Percentiles rank a stretch among this genome's conserved stretches.
phyloP scores from a whole-genome alignment of 805 yeast species.

The Candida anglica region DNA sequence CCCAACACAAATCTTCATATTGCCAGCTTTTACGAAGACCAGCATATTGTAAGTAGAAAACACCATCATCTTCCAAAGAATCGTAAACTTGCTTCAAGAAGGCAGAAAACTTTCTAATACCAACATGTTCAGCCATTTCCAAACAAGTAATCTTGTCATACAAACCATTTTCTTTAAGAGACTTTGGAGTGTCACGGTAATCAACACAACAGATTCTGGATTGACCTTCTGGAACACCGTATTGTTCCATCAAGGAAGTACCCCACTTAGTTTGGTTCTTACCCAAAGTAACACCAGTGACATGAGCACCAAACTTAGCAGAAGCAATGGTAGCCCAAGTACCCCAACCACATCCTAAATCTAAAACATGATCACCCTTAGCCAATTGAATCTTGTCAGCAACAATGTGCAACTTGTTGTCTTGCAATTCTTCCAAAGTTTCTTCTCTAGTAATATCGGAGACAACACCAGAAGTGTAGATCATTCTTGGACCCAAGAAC shows the following conservation, averaged over 20 bases:
- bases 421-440: slow-evolving; percentile 77
- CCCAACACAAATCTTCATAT: slow-evolving; percentile 92
- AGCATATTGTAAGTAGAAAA: slow-evolving; percentile 82
- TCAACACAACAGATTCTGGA: slow-evolving; percentile 77
- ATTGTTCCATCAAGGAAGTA: slow-evolving; percentile 60
- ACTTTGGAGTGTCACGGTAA: slow-evolving; percentile 87
- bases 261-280: slow-evolving; percentile 91
- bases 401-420: slow-evolving; percentile 81
- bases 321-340: slow-evolving; percentile 84
- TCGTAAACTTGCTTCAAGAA: slow-evolving; percentile 79
- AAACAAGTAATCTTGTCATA: slow-evolving; percentile 87
- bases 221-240: slow-evolving; percentile 67
- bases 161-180: slow-evolving; percentile 36
- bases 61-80: slow-evolving; percentile 88
- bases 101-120: slow-evolving; percentile 74
- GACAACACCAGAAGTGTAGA: slow-evolving; percentile 85
- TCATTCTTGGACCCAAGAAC: slow-evolving; percentile 93
- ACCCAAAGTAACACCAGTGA: slow-evolving; percentile 88
- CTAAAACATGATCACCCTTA: slow-evolving; percentile 72
- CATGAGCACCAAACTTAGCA: slow-evolving; percentile 75
- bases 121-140: slow-evolving; percentile 97
- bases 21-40: slow-evolving; percentile 93
- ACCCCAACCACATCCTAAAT: slow-evolving; percentile 96
- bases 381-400: slow-evolving; percentile 79
- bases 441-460: slow-evolving; percentile 68